Conservation (phyloP, 441 rosid genomes). For the Syzygium malaccense region DNA sequence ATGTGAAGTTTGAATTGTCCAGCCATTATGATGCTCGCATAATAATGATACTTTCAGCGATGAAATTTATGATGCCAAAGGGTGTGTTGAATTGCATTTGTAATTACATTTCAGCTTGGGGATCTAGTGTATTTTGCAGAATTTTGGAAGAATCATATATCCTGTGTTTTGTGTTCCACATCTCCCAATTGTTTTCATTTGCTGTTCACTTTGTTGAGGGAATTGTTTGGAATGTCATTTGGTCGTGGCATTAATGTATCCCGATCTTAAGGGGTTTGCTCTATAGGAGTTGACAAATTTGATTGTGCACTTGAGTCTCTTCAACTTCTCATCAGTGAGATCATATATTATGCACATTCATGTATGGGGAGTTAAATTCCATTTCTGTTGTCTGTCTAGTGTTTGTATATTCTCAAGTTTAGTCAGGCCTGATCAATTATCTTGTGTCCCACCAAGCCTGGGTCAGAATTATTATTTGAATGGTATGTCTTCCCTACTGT, state of each 20-base stretch:
- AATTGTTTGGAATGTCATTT: background rate
- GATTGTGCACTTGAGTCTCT: background rate
- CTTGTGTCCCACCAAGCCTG: background rate
- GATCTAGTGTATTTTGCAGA: background rate
- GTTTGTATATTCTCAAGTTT: background rate
- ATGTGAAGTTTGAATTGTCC: background rate
- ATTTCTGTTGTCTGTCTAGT: background rate
- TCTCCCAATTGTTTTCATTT: background rate
- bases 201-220: background rate
- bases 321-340: background rate
- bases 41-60: background rate
- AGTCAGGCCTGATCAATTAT: background rate
- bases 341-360: background rate
- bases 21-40: background rate
- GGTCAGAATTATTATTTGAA: background rate
- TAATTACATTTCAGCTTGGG: background rate
- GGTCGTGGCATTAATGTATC: background rate
- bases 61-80: background rate
- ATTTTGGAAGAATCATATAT: background rate
- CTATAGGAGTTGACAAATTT: background rate
- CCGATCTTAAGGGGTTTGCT: background rate
- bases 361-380: background rate
- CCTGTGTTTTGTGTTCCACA: background rate
- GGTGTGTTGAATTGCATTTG: background rate
- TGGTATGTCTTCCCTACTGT: background rate